phyloP scores from a whole-genome alignment of 176 grass and related monocot genomes.

The Paspalum vaginatum region DNA sequence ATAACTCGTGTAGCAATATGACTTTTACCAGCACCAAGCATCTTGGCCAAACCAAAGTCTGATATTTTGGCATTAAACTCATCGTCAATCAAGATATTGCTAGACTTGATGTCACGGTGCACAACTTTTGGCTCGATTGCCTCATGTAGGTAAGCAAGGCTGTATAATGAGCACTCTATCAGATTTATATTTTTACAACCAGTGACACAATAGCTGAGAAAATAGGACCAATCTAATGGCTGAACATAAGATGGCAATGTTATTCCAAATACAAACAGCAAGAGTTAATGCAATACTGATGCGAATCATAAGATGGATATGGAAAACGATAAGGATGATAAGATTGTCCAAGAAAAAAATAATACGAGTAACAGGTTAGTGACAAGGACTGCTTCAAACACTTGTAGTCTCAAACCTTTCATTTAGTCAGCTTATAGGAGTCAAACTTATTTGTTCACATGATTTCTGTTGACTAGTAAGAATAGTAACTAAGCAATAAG shows the following conservation, averaged over 20 bases:
- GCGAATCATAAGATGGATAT: neutral
- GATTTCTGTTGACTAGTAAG: slow-evolving; percentile 3
- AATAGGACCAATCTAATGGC: slow-evolving; percentile 14
- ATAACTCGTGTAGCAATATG: slow-evolving; percentile 97
- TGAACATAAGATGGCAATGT: neutral
- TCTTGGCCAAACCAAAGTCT: slow-evolving; percentile 96
- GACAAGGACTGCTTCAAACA: slow-evolving; percentile 6
- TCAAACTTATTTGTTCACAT: slow-evolving; percentile 26
- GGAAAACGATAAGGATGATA: neutral
- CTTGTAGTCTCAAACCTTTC: neutral
- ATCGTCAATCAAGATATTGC: slow-evolving; percentile 93
- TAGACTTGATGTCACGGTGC: slow-evolving; percentile 92
- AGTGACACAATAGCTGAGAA: neutral
- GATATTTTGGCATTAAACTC: slow-evolving; percentile 97
- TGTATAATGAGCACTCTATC: slow-evolving; percentile 38
- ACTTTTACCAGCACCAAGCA: slow-evolving; percentile 97
- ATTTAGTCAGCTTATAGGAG: slow-evolving; percentile 5
- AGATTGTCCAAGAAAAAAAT: neutral
- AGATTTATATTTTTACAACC: slow-evolving; percentile 30
- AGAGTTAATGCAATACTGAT: neutral
- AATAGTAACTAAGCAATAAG: slow-evolving; percentile 1
- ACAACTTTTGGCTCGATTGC: slow-evolving; percentile 98
- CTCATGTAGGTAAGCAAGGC: slow-evolving; percentile 96
- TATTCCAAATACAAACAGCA: slow-evolving; percentile 9
- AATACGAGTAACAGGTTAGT: neutral